phyloP scores from a whole-genome alignment of 2,329 filamentous ascomycete species.

The Sodiomyces alkalinus region DNA sequence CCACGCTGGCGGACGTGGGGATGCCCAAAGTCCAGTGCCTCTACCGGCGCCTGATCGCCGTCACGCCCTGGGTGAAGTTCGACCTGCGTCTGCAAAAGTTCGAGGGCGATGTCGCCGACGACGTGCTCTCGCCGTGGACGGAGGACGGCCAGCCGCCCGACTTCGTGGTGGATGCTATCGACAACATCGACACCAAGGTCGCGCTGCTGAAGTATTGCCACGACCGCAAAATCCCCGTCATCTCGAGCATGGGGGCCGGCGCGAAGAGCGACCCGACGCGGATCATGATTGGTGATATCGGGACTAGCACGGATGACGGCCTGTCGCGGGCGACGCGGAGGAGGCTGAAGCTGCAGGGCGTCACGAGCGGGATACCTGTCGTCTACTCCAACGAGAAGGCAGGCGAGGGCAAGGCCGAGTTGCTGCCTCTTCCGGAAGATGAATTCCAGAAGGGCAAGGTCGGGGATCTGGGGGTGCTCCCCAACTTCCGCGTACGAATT shows the following conservation, averaged over 20 bases:
- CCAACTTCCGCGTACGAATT: constrained; percentile 90
- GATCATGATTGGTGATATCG: constrained; percentile 85
- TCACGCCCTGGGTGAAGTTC: constrained; percentile 84
- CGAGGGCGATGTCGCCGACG: constrained; percentile 46
- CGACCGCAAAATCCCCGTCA: constrained; percentile 60
- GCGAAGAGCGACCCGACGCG: constrained; percentile 80
- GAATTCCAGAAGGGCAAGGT: constrained; percentile 79
- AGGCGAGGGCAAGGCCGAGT: constrained; percentile 76
- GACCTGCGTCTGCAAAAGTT: constrained; percentile 80
- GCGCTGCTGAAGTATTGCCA: constrained; percentile 79
- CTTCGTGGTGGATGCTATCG: constrained; percentile 93
- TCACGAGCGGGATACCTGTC: constrained; percentile 74
- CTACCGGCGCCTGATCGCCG: constrained; percentile 62
- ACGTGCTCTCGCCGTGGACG: constrained; percentile 56
- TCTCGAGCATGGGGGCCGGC: constrained; percentile 91
- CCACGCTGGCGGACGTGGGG: constrained; percentile 85
- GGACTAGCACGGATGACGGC: constrained; percentile 71
- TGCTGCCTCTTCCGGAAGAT: constrained; percentile 75
- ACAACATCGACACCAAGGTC: constrained; percentile 97
- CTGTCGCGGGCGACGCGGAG: constrained; percentile 74
- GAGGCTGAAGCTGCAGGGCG: constrained; percentile 59
- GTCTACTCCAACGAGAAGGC: constrained; percentile 88
- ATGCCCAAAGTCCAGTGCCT: constrained; percentile 84
- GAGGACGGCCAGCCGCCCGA: constrained; percentile 50
- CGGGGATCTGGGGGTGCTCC: constrained; percentile 72